These are phyloP conservation scores for Kwoniella pini DNA, from an alignment of 768 basidiomycete genomes.

Conservation along the genomic window DNA sequence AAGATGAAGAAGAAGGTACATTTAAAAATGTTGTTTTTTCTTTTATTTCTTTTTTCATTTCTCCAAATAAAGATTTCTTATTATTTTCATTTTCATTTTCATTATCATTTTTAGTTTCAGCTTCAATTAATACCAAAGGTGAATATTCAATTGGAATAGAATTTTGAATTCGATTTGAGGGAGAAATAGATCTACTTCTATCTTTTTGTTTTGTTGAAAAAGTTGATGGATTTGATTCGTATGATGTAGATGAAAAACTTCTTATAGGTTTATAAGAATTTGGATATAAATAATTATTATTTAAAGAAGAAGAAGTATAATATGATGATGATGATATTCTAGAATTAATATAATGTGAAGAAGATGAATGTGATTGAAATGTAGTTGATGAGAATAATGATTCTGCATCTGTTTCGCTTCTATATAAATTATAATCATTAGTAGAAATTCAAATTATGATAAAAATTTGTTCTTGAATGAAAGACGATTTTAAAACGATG, in stretches of 20 bases:
- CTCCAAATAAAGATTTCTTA: too few relatives aligned
- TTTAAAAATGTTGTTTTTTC: too few relatives aligned
- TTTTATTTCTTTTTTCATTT: too few relatives aligned
- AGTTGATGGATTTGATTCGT: conserved; percentile 6
- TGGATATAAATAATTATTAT: neutral
- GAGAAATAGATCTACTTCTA: neutral
- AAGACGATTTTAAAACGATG: too few relatives aligned
- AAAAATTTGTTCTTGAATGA: too few relatives aligned
- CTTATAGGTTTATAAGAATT: neutral
- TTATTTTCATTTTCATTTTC: too few relatives aligned
- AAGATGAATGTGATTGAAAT: conserved; percentile 20
- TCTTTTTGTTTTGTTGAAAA: neutral
- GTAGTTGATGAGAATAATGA: conserved; percentile 37
- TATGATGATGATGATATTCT: neutral
- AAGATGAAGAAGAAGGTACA: too few relatives aligned
- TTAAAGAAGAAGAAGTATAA: neutral
- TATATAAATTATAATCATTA: neutral
- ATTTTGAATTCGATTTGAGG: neutral
- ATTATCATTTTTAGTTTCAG: too few relatives aligned
- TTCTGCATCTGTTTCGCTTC: conserved; percentile 45
- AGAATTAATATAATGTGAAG: conserved; percentile 6
- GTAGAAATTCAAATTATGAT: neutral
- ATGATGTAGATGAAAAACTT: conserved; percentile 10
- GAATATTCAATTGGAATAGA: neutral
- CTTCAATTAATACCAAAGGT: neutral